Base-by-base conservation (phyloP, 495 filamentous ascomycete species). In the Penicillium steckii region DNA sequence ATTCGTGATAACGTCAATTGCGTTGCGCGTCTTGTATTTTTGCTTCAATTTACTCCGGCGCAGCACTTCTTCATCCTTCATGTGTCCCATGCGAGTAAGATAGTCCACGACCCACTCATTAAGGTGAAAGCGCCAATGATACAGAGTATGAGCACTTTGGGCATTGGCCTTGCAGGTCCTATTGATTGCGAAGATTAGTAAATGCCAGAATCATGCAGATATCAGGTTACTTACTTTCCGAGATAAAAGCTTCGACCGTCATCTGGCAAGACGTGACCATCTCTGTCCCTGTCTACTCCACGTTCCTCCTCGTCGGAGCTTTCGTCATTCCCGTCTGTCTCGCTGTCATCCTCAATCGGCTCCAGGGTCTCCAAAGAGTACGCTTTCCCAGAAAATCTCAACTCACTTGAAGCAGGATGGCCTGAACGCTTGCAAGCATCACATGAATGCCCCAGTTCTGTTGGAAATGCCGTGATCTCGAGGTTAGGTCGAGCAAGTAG, bases 101-200 rank as follows among this genome's bases (percentile, higher is more conserved):
- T 80, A 80, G 13, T 81, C 73, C 12, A 86, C 73, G 3, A 91
- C 85, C 77, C 76, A 86, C 53, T 87, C 75, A 53, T 88, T 86
- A 35, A 93, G 82, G 25, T 83, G 80, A 58, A 80, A 80, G 35
- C 86, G 85, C 89, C 89, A 94, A 66, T 94, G 89, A 1, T 78
- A 75, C 2, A 93, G 73, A 0, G 74, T 77, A 57, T 93, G 89
- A 0, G 86, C 86, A 13, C 82, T 83, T 48, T 78, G 70, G 6
- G 89, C 86, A 61, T 89, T 91, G 41, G 60, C 66, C 52, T 77
- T 82, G 76, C 89, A 94, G 52, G 78, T 76, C 53, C 79, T 79
- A 37, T 47, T 51, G 10, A 45, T 33, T 1, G 17, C 1, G 13
- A 3, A 0, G 10, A 37, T 27, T 7, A 18, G 5, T 18, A 13